Evolutionary conservation across 257 asterid species (phyloP), one percentile per base, ranked within the genome.

Genomic region (Linaria vulgaris): DNA sequence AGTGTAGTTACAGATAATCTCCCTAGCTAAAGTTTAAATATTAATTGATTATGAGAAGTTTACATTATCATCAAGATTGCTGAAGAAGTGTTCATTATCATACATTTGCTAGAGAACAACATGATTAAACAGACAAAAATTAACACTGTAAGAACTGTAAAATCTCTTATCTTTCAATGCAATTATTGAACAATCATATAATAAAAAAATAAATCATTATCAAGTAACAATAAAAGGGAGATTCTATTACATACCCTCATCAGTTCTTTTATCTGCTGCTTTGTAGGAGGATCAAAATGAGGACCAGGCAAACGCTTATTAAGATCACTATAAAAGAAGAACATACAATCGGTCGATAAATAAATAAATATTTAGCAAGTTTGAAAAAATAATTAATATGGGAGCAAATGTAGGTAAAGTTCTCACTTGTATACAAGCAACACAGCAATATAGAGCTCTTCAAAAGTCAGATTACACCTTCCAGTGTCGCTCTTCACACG

Each of bases 241-340:
- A 63, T 24, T 46, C 21, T 9, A 24, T 15, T 14, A 56, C 80
- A 25, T 71, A 88, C 98, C 94, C 59, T 69, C 80, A 91, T 73
- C 72, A 91, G 70, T 54, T 45, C 61, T 70, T 65, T 85, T 45
- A 88, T 64, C 79, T 80, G 77, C 70, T 83, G 96, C 72, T 74
- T 88, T 30, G 95, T 55, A 5, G 98, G 96, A 56, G 98, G 98
- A 50, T 91, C 98, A 27, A 91, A 85, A 75, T 91, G 98, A 43
- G 88, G 94, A 67, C 98, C 96, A 20, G 98, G 96, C 87, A 91
- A 78, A 58, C 74, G 89, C 84, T 88, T 91, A 46, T 91, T 91
- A 56, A 91, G 74, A 67, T 91, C 98, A 70, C 96, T 91, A 54
- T 76, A 79, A 41, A 69, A 63, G 69, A 43, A 68, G 16, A 57